Percentiles rank a stretch among this genome's conserved stretches.
Evolutionary conservation across 2,329 filamentous ascomycete genomes (phyloP).

Genomic region (Ascochyta clinopodiicola): DNA sequence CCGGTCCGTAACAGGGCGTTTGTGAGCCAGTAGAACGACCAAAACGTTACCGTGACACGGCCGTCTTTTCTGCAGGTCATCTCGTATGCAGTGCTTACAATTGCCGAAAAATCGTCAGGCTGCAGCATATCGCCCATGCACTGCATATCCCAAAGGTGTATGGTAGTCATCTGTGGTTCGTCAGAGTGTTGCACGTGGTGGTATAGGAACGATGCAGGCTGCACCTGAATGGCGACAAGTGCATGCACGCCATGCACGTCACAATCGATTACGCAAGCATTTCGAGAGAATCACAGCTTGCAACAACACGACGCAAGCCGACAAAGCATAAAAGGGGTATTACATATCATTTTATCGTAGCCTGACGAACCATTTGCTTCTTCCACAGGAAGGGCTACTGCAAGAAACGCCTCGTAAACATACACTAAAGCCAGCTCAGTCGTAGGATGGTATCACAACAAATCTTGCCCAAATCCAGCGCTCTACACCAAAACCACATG

Average conservation of each 20-base stretch:
- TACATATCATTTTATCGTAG: conserved; percentile 13
- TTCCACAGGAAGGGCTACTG: conserved; percentile 5
- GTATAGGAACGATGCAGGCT: conserved; percentile 9
- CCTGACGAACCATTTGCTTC: background rate
- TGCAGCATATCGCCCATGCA: background rate
- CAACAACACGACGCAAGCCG: background rate
- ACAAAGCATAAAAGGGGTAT: background rate
- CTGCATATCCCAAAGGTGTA: conserved; percentile 16
- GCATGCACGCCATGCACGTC: conserved; percentile 17
- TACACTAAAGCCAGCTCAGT: conserved; percentile 29
- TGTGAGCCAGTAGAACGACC: background rate
- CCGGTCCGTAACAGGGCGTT: background rate
- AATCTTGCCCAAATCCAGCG: conserved; percentile 2
- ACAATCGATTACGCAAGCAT: conserved; percentile 1
- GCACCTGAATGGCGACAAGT: conserved; percentile 1
- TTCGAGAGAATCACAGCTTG: background rate
- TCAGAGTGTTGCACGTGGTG: conserved; percentile 21
- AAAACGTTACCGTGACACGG: background rate
- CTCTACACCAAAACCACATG: background rate
- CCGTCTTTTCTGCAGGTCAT: conserved; percentile 9
- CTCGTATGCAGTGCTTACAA: conserved; percentile 5
- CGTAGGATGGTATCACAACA: conserved; percentile 34
- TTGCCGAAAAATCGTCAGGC: background rate
- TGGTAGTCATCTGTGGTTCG: conserved; percentile 24
- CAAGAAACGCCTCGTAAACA: conserved; percentile 16